A percentile compares a stretch with the other conserved stretches of the same genome.
Conservation (phyloP, 2,329 filamentous ascomycete species). For the Colletotrichum somersetense region DNA sequence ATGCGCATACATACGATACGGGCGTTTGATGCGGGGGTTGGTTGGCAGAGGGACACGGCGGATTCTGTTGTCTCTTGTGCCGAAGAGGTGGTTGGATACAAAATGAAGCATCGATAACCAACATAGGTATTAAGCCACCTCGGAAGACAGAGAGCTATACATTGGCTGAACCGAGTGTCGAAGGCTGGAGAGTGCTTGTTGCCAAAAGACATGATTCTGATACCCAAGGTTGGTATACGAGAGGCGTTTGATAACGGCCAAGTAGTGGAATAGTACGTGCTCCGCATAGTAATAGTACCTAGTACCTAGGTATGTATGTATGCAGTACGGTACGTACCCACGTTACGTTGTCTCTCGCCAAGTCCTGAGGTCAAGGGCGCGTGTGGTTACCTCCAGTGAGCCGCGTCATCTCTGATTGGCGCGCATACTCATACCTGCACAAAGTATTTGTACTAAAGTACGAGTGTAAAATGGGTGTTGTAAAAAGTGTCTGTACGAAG, state of each 20-base stretch:
- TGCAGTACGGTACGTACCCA: too few species aligned
- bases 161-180: neutral
- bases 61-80: conserved; percentile 16
- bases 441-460: too few species aligned
- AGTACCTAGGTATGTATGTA: too few species aligned
- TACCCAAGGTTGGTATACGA: too few species aligned
- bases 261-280: neutral
- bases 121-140: neutral
- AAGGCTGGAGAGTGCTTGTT: neutral
- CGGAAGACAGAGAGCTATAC: conserved; percentile 11
- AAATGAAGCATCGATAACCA: neutral
- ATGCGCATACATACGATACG: neutral
- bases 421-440: conserved; percentile 12
- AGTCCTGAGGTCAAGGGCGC: conserved; percentile 16
- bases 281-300: too few species aligned
- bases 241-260: conserved; percentile 16
- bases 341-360: conserved; percentile 2
- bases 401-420: conserved; percentile 20
- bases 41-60: conserved; percentile 7
- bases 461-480: too few species aligned
- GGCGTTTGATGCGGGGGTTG: too few species aligned
- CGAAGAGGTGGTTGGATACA: neutral
- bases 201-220: neutral
- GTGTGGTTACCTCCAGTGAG: neutral
- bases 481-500: too few species aligned